Evolutionary conservation across 352 stramenopile genomes (phyloP), one percentile per base, ranked within the genome.

Genomic region (Globisporangium acanthophoron): DNA sequence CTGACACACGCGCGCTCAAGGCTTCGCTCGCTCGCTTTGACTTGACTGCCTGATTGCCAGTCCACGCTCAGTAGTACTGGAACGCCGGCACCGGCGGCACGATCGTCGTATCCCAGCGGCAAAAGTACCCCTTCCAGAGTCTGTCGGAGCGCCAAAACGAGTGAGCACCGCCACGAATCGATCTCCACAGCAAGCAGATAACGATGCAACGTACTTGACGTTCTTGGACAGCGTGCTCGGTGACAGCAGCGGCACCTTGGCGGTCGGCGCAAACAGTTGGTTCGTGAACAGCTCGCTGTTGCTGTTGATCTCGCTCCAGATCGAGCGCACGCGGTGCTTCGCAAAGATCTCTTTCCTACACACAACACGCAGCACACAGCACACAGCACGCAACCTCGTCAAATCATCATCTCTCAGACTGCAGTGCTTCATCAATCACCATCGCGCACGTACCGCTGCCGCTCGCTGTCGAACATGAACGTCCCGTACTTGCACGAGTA

Each of bases 401-500:
- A 20, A 31, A 24, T 7, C 31, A 33, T 33, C 4, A 40, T 4
- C 49, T 27, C 24, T 27, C 24, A 27, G 1, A 44, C 12, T 24
- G 1, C 5, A 16, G 3, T 18, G 1, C 11, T 5, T 7, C 37
- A 54, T 21, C 27, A n/a, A 20, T 18, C 37, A 44, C 20, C 3
- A 29, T 2, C 35, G 35, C 11, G 18, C 7, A 65, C 59, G 50
- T 50, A 87, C 73, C 86, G 70, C 64, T 97, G 85, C 49, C 86
- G 87, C 64, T 98, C 96, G 51, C 84, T 98, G 77, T 99, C 94
- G 62, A 97, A 99, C 74, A 99, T 89, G 66, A 99, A 97, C 18
- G 91, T 99, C 39, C 96, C 96, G 65, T 98, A 99, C 43, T 97
- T 97, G 72, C 96, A 98, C 18, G 89, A 98, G 66, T 98, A 98